Evolutionary conservation across 441 rosid species (phyloP), one percentile per base, ranked within the genome.

Genomic region (Melastoma candidum): DNA sequence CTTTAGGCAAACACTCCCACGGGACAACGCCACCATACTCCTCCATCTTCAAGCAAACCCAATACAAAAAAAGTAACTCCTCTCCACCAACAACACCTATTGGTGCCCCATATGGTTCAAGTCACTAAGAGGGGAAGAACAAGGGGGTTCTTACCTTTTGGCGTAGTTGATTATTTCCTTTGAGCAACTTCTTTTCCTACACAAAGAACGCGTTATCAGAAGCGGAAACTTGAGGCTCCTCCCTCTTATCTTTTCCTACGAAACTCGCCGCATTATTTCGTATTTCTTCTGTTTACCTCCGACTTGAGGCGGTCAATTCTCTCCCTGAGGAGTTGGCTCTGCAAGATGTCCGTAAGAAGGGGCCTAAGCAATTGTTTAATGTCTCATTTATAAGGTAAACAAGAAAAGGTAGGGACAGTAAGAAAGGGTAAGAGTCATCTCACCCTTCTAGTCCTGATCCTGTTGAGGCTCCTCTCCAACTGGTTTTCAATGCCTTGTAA

Each of bases 401-500:
- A 36, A 32, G 22, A 17, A 45, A 45, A 25, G 11, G 43, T 11
- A 14, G 26, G 41, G 13, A 52, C 12, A 32, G 2, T 22, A 2
- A 4, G 46, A 36, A 52, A 24, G 10, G 22, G 12, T 0, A 26
- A 12, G 4, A 13, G 43, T 17, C 22, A 17, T 17, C 22, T 17
- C 22, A 52, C 56, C 56, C 43, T 52, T 36, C 46, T 52, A 11
- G 45, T 45, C 56, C 56, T 52, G 41, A 52, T 52, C 43, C 32
- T 52, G 46, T 43, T 13, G 26, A 52, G 56, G 24, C 46, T 36
- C 43, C 43, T 52, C 24, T 52, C 56, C 56, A 52, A 32, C 56
- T 52, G 56, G 56, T 52, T 52, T 52, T 52, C 56, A 11, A 45
- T 52, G 39, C 43, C 26, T 52, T 36, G 46, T 43, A 52, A 44